Base-by-base conservation (phyloP, 108 stramenopile species). In the Fragilaria crotonensis region DNA sequence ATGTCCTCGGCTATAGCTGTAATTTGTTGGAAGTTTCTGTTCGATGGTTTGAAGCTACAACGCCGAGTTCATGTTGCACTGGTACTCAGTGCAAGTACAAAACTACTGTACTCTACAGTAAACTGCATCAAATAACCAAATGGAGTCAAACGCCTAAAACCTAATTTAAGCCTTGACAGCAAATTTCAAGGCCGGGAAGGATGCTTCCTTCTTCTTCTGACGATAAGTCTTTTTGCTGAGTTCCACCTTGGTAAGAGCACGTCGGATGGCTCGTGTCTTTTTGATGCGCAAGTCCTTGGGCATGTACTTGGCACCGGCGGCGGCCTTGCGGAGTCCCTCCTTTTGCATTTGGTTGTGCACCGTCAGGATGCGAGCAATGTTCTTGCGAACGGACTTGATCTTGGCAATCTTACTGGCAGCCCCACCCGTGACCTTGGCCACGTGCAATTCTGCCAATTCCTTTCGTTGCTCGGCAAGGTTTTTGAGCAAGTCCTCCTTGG, bases 271-370 rank as follows among this genome's bases (percentile, higher is more conserved):
- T 45, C 98, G 79, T 52, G 98, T 99, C 93, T 94, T 93, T 95
- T 97, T 99, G 62, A 76, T 45, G 69, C 98, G 80, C 70, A 99
- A 78, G 67, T 97, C 96, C 75, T 95, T 85, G 62, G 94, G 87
- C 51, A 95, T 54, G 77, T 95, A 94, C 85, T 99, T 99, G 66
- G 66, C 70, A 60, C 85, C 87, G 26, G 83, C 81, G 47, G 61
- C 60, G 27, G 89, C 78, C 81, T 93, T 96, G 22, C 95, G 90
- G 60, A 96, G 66, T 73, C 93, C 95, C 57, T 78, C 84, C 90
- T 96, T 98, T 69, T 93, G 88, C 72, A 90, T 87, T 73, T 96
- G 95, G 81, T 99, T 97, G 96, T 96, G 93, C 30, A 99, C 96
- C 29, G 98, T 99, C 56, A 99, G 78, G 45, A 97, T 81, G 36